phyloP scores from a whole-genome alignment of 805 yeast species.

The Lipomyces starkeyi region DNA sequence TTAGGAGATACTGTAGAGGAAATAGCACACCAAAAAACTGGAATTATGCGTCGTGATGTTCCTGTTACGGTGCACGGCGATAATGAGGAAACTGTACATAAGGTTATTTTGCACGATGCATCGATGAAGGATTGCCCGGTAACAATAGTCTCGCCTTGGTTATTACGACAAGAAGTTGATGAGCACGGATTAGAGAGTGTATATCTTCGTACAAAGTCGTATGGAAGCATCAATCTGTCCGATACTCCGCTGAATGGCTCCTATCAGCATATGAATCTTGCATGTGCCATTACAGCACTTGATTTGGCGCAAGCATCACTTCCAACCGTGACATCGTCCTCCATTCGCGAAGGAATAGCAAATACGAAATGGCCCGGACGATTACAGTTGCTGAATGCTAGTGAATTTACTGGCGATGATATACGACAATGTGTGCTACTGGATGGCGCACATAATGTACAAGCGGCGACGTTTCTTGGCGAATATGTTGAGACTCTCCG shows the following conservation, averaged over 20 bases:
- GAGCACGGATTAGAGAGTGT: conserved; percentile 2
- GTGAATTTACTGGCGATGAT: conserved; percentile 7
- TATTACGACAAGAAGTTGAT: background rate
- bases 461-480: conserved; percentile 77
- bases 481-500: conserved; percentile 54
- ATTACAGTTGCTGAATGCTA: conserved; percentile 57
- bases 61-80: conserved; percentile 77
- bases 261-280: conserved; percentile 73
- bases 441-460: conserved; percentile 93
- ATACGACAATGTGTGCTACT: conserved; percentile 53
- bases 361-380: conserved; percentile 86
- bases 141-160: conserved; percentile 5
- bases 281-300: conserved; percentile 67
- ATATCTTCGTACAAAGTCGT: conserved; percentile 34
- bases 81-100: conserved; percentile 59
- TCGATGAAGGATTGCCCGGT: background rate
- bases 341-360: conserved; percentile 59
- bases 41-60: conserved; percentile 68
- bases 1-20: conserved; percentile 68
- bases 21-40: conserved; percentile 84
- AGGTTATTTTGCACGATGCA: conserved; percentile 54
- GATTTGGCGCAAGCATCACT: conserved; percentile 41
- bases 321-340: conserved; percentile 45
- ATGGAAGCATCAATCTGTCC: conserved; percentile 45
- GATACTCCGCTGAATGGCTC: conserved; percentile 68